Percentiles rank a stretch among this genome's conserved stretches.
phyloP scores from a whole-genome alignment of 306 rosid species.

The Cicer judaicum region DNA sequence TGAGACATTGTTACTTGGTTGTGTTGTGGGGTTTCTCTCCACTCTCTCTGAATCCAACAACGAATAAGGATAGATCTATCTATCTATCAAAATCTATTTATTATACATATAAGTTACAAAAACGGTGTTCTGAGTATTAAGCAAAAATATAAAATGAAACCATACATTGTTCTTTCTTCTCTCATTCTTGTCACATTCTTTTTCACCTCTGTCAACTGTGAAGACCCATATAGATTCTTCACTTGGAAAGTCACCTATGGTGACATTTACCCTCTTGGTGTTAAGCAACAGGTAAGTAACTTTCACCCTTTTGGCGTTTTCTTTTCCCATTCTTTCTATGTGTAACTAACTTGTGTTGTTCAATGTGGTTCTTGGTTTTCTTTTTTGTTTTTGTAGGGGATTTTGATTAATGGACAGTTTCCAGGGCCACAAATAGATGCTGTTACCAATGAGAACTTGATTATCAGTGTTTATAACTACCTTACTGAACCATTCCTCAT shows the following conservation, averaged over 20 bases:
- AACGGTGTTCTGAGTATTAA: not conserved
- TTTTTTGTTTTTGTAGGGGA: slow-evolving; percentile 65
- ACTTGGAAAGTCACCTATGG: slow-evolving; percentile 95
- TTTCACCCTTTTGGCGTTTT: not conserved
- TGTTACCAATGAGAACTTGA: slow-evolving; percentile 86
- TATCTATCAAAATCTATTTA: not conserved
- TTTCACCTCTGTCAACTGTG: slow-evolving; percentile 57
- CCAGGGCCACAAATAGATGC: slow-evolving; percentile 99
- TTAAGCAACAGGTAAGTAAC: slow-evolving; percentile 79
- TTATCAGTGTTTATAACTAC: slow-evolving; percentile 80
- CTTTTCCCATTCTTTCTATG: not conserved
- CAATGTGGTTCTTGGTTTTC: not conserved
- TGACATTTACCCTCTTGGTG: slow-evolving; percentile 89
- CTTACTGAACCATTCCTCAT: slow-evolving; percentile 84
- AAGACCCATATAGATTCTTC: slow-evolving; percentile 79
- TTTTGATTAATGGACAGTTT: slow-evolving; percentile 93
- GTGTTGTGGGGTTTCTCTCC: slow-evolving; percentile 18
- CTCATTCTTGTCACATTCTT: slow-evolving; percentile 38
- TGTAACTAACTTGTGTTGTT: slow-evolving; percentile 11
- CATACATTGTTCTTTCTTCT: slow-evolving; percentile 42
- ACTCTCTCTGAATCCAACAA: not conserved
- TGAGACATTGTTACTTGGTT: slow-evolving; percentile 16
- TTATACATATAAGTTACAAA: not conserved
- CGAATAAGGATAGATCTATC: not conserved
- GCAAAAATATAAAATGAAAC: slow-evolving; percentile 40